These are phyloP conservation scores for Aspergillus coremiiformis DNA, from an alignment of 495 filamentous ascomycete genomes.

Conservation along the genomic window DNA sequence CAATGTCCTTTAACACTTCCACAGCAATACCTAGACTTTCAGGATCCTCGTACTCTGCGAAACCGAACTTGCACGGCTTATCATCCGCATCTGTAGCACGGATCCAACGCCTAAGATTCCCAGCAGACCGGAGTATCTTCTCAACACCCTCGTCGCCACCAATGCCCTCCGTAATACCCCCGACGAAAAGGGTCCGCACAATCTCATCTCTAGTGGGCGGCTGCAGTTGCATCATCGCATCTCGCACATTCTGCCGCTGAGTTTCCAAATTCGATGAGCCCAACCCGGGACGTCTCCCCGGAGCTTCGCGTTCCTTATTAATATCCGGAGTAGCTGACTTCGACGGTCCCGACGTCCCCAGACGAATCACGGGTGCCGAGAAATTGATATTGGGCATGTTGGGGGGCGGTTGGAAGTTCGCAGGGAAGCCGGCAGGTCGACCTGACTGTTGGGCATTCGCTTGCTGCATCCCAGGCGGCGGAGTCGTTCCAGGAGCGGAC, in stretches of 20 bases:
- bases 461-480: slow-evolving; percentile 75
- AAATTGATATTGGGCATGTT: slow-evolving; percentile 99
- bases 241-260: slow-evolving; percentile 61
- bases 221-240: slow-evolving; percentile 68
- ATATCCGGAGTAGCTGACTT: slow-evolving; percentile 54
- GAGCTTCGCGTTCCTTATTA: slow-evolving; percentile 42
- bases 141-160: slow-evolving; percentile 79
- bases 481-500: slow-evolving; percentile 70
- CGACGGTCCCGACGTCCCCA: slow-evolving; percentile 63
- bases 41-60: slow-evolving; percentile 92
- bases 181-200: slow-evolving; percentile 81
- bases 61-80: slow-evolving; percentile 84
- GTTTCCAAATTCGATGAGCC: slow-evolving; percentile 60
- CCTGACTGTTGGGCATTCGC: slow-evolving; percentile 57
- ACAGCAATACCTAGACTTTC: slow-evolving; percentile 82
- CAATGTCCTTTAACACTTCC: slow-evolving; percentile 76
- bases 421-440: slow-evolving; percentile 70
- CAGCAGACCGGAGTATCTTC: slow-evolving; percentile 68
- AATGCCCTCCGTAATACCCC: slow-evolving; percentile 70
- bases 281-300: slow-evolving; percentile 57
- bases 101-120: slow-evolving; percentile 77
- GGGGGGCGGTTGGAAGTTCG: slow-evolving; percentile 81
- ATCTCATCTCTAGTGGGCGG: slow-evolving; percentile 89
- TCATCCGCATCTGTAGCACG: slow-evolving; percentile 72
- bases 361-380: slow-evolving; percentile 89